Evolutionary conservation across 179 eudicot genomes (phyloP), one percentile per base, ranked within the genome.

Genomic region (Silene coronaria): DNA sequence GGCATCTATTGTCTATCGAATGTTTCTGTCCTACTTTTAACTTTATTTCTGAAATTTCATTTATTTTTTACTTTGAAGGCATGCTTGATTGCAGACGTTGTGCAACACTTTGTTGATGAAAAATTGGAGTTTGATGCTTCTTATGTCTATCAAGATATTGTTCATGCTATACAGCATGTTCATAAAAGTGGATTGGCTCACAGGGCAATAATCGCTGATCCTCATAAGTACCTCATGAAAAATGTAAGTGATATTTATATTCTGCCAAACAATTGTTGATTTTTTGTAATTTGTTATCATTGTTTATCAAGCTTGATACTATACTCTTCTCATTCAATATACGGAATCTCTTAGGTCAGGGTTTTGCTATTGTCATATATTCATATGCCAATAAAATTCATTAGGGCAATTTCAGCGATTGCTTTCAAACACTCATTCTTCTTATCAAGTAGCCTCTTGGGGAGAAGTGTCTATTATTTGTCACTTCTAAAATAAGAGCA

Each of bases 101-200:
- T 96, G 73, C 97, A 96, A 87, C 97, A 96, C 77, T 96, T 96
- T 84, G 91, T 96, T 75, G 97, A 96, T 81, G 97, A 94, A 68
- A 90, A 93, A 79, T 78, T 96, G 86, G 99, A 96, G 75, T 96
- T 96, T 76, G 99, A 96, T 80, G 78, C 99, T 81, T 88, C 93
- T 81, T 91, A 90, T 79, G 90, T 96, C 70, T 96, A 93, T 82
- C 85, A 93, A 79, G 99, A 96, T 82, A 96, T 96, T 67, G 88
- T 89, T 77, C 90, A 86, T 70, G 95, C 99, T 60, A 93, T 96
- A 76, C 99, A 88, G 86, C 96, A 93, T 83, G 97, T 93, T 63
- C 99, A 96, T 73, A 82, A 82, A 73, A 93, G 99, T 86, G 99
- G 99, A 68, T 86, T 86, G 83, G 93, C 89, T 76, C 99, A 96